phyloP scores from a whole-genome alignment of 1,139 yeast species.

The Arxiozyma telluris region DNA sequence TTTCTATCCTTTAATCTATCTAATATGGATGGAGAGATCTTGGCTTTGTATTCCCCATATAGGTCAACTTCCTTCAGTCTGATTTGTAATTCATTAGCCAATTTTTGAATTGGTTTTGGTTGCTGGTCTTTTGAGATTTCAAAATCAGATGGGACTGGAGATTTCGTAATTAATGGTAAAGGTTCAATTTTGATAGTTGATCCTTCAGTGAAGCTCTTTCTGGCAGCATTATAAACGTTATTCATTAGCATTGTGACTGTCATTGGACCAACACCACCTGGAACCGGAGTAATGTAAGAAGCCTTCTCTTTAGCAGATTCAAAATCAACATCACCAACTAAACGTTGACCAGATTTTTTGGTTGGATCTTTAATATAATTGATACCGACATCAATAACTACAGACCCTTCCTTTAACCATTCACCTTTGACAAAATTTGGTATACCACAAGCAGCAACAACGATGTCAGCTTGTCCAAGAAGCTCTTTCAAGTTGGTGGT shows the following conservation, averaged over 20 bases:
- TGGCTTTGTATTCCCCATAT: slow-evolving; percentile 68
- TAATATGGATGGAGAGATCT: slow-evolving; percentile 52
- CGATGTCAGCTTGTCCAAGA: slow-evolving; percentile 57
- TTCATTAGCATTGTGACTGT: slow-evolving; percentile 75
- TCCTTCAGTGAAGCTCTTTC: slow-evolving; percentile 36
- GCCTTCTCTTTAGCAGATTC: slow-evolving; percentile 49
- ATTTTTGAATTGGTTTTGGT: slow-evolving; percentile 55
- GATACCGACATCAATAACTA: slow-evolving; percentile 73
- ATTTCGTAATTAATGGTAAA: slow-evolving; percentile 40
- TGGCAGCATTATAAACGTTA: slow-evolving; percentile 60
- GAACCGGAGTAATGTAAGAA: slow-evolving; percentile 66
- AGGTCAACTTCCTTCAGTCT: slow-evolving; percentile 57
- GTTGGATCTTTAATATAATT: slow-evolving; percentile 58
- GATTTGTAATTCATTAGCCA: slow-evolving; percentile 60
- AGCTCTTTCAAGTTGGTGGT: slow-evolving; percentile 45
- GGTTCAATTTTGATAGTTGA: slow-evolving; percentile 47
- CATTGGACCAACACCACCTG: slow-evolving; percentile 90
- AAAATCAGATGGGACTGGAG: slow-evolving; percentile 70
- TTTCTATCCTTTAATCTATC: slow-evolving; percentile 50
- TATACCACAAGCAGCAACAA: slow-evolving; percentile 69
- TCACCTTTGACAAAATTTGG: slow-evolving; percentile 64
- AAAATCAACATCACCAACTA: slow-evolving; percentile 74
- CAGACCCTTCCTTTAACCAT: slow-evolving; percentile 60
- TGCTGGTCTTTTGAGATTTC: slow-evolving; percentile 64
- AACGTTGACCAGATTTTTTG: slow-evolving; percentile 54